A percentile compares a stretch with the other conserved stretches of the same genome.
Evolutionary conservation across 1,284 basidiomycete species (phyloP).

Genomic region (Trametes polyzona): DNA sequence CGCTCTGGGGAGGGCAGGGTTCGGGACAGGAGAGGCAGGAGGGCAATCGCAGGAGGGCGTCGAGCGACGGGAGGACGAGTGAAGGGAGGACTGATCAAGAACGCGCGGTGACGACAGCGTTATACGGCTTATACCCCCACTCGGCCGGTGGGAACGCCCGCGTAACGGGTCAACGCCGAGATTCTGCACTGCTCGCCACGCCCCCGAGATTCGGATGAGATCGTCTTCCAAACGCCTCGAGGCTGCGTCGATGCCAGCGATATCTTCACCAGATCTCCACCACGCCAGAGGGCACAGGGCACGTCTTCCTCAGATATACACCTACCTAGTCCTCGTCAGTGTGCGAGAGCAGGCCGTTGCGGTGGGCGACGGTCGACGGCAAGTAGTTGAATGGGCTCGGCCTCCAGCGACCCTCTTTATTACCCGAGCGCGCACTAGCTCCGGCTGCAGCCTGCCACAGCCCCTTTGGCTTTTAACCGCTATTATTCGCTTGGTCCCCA

Average conservation of each 20-base stretch:
- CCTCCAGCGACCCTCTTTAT: background rate
- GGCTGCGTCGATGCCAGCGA: conserved; percentile 20
- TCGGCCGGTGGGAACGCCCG: conserved; percentile 13
- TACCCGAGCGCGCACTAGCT: conserved; percentile 6
- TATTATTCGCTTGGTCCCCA: conserved; percentile 9
- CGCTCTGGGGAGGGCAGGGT: too few species aligned
- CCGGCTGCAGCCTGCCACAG: background rate
- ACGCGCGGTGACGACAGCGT: conserved; percentile 25
- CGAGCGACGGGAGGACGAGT: background rate
- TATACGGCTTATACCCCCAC: conserved; percentile 29
- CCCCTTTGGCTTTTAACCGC: background rate
- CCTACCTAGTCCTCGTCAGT: too few species aligned
- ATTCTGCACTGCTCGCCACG: conserved; percentile 1
- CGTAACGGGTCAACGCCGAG: background rate
- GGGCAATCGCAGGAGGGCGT: too few species aligned
- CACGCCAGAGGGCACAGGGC: conserved; percentile 5
- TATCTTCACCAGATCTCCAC: conserved; percentile 1
- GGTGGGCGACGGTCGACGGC: conserved; percentile 2
- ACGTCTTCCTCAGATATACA: too few species aligned
- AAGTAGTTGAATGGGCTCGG: conserved; percentile 8
- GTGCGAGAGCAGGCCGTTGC: too few species aligned
- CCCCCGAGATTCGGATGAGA: conserved; percentile 23
- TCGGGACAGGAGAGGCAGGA: conserved; percentile 18
- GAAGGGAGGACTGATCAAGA: conserved; percentile 20
- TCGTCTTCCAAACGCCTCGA: conserved; percentile 26